phyloP scores from a whole-genome alignment of 192 early-diverging fungal species.

The Backusella australiensis region DNA sequence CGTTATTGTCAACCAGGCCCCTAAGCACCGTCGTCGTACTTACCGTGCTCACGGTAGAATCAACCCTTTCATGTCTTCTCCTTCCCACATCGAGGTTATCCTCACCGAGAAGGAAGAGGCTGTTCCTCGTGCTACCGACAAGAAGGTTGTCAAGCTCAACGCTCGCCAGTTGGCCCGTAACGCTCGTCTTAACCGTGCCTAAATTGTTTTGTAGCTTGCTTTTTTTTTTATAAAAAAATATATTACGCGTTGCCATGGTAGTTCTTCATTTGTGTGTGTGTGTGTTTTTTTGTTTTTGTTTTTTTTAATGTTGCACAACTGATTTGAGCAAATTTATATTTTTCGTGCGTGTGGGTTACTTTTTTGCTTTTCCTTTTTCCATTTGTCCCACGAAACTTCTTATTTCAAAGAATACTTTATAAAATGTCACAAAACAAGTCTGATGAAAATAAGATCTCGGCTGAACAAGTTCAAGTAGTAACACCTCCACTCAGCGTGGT shows the following conservation, averaged over 20 bases:
- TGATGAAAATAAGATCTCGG: slow-evolving; percentile 1
- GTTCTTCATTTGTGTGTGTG: background rate
- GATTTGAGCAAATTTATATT: background rate
- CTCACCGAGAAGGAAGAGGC: slow-evolving; percentile 85
- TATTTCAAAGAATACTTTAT: background rate
- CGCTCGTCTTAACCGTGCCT: slow-evolving; percentile 39
- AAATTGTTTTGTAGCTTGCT: slow-evolving; percentile 15
- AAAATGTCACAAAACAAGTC: background rate
- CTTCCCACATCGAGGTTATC: slow-evolving; percentile 96
- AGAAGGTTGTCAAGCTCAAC: slow-evolving; percentile 51
- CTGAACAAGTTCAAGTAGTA: background rate
- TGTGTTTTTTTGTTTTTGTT: background rate
- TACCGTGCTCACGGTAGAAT: slow-evolving; percentile 99
- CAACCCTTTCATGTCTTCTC: slow-evolving; percentile 90
- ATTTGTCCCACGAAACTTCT: background rate
- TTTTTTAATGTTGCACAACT: slow-evolving; percentile 1
- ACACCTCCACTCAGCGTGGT: background rate
- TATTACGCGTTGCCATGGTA: slow-evolving; percentile 8
- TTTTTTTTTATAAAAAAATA: slow-evolving; percentile 10
- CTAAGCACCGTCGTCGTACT: slow-evolving; percentile 94
- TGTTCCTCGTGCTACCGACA: slow-evolving; percentile 67
- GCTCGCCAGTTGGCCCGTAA: slow-evolving; percentile 54
- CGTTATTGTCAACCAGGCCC: slow-evolving; percentile 98
- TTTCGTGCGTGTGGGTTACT: background rate
- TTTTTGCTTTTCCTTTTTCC: background rate